These are phyloP conservation scores for Cephalotrichum gorgonifer DNA, from an alignment of 2,329 filamentous ascomycete species.

Conservation along the genomic window DNA sequence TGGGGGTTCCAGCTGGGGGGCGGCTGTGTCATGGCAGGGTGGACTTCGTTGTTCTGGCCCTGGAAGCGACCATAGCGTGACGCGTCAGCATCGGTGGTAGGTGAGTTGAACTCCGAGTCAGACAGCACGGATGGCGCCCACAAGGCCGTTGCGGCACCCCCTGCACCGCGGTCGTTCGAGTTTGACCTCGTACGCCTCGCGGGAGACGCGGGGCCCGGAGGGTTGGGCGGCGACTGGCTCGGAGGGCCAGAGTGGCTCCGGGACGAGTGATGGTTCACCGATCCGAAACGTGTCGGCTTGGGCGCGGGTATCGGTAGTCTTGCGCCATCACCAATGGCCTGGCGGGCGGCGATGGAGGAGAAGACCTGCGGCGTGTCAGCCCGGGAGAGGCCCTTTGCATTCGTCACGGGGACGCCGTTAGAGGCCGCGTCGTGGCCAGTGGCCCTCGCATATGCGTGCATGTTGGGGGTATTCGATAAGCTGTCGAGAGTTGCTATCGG, in stretches of 20 bases:
- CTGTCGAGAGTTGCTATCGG: neutral
- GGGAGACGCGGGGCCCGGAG: neutral
- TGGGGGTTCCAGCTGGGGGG: conserved; percentile 3
- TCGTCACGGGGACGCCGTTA: conserved; percentile 3
- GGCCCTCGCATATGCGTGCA: conserved; percentile 6
- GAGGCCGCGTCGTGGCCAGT: conserved; percentile 1
- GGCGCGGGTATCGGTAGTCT: conserved; percentile 1
- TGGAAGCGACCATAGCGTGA: neutral
- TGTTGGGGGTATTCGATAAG: neutral
- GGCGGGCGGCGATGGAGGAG: neutral
- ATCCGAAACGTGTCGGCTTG: conserved; percentile 6
- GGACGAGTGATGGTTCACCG: conserved; percentile 3
- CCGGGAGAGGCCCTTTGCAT: neutral
- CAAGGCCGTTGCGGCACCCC: neutral
- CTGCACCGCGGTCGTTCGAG: conserved; percentile 5
- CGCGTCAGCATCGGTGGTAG: conserved; percentile 4
- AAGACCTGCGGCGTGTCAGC: conserved; percentile 6
- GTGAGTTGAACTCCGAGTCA: conserved; percentile 11
- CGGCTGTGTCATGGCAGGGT: neutral
- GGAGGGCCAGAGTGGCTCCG: conserved; percentile 2
- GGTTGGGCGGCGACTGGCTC: conserved; percentile 1
- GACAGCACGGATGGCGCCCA: conserved; percentile 10
- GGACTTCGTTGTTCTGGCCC: neutral
- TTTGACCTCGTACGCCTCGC: conserved; percentile 3
- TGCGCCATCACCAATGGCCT: conserved; percentile 4